Conservation (phyloP, 768 basidiomycete genomes). For the Mycena floridula region DNA sequence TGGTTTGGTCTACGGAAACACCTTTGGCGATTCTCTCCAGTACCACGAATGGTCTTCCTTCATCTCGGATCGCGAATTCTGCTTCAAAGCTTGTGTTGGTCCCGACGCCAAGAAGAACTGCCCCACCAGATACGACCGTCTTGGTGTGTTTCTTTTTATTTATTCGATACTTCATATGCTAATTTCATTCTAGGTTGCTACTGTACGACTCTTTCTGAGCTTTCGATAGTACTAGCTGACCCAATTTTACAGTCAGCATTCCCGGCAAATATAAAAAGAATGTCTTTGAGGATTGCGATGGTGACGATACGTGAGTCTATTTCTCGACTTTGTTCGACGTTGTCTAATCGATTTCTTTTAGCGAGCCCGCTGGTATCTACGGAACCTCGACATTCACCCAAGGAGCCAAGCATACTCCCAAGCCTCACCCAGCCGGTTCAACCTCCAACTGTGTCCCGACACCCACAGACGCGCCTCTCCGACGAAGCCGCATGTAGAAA, state of each 20-base stretch:
- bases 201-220: neutral
- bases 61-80: slow-evolving; percentile 62
- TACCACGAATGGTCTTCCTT: slow-evolving; percentile 85
- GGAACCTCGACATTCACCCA: slow-evolving; percentile 68
- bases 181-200: slow-evolving; percentile 1
- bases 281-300: slow-evolving; percentile 63
- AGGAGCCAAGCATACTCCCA: slow-evolving; percentile 49
- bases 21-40: slow-evolving; percentile 42
- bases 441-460: slow-evolving; percentile 77
- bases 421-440: slow-evolving; percentile 49
- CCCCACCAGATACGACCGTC: slow-evolving; percentile 73
- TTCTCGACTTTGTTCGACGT: neutral
- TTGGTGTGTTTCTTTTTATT: too few relatives aligned
- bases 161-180: too few relatives aligned
- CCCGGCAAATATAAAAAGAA: slow-evolving; percentile 59
- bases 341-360: slow-evolving; percentile 12
- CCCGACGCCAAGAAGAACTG: slow-evolving; percentile 52
- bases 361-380: slow-evolving; percentile 63
- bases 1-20: too few relatives aligned
- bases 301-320: too few relatives aligned
- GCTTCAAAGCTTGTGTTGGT: slow-evolving; percentile 69
- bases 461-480: too few relatives aligned
- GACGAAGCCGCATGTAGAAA: too few relatives aligned
- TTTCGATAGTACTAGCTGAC: slow-evolving; percentile 23
- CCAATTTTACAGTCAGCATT: slow-evolving; percentile 61